These are phyloP conservation scores for Taphrina populina DNA, from an alignment of 1,139 yeast genomes.

Conservation along the genomic window DNA sequence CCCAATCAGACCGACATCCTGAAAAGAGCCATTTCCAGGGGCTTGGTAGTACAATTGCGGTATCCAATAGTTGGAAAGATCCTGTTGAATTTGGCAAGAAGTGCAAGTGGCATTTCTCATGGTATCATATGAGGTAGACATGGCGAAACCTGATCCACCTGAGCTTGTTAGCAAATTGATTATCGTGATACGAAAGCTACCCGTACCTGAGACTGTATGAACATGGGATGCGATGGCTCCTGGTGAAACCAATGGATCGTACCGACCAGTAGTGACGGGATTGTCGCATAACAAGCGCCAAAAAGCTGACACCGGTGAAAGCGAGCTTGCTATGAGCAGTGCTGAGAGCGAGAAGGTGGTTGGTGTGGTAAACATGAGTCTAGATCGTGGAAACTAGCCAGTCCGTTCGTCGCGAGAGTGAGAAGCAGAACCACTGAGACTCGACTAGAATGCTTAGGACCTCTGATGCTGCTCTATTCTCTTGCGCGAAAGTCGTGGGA, in stretches of 20 bases:
- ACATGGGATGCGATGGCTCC: slow-evolving; percentile 30
- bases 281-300: slow-evolving; percentile 32
- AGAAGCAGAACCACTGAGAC: too few relatives aligned
- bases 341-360: background rate
- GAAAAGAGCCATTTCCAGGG: slow-evolving; percentile 32
- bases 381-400: too few relatives aligned
- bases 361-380: background rate
- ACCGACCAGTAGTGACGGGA: slow-evolving; percentile 27
- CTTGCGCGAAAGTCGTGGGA: too few relatives aligned
- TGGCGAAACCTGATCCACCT: slow-evolving; percentile 32
- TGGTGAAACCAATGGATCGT: slow-evolving; percentile 34
- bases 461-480: too few relatives aligned
- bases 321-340: background rate
- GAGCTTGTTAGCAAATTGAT: slow-evolving; percentile 6
- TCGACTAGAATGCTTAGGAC: too few relatives aligned
- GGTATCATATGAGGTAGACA: slow-evolving; percentile 9
- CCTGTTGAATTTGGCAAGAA: slow-evolving; percentile 31
- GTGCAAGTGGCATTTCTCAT: slow-evolving; percentile 27
- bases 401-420: too few relatives aligned
- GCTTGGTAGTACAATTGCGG: slow-evolving; percentile 33
- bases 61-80: slow-evolving; percentile 32
- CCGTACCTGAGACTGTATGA: slow-evolving; percentile 25
- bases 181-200: background rate
- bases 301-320: slow-evolving; percentile 25
- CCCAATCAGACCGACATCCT: slow-evolving; percentile 22